A percentile compares a stretch with the other conserved stretches of the same genome.
These are phyloP conservation scores for Alternaria consortialis DNA, from an alignment of 2,329 filamentous ascomycete genomes.

Conservation along the genomic window DNA sequence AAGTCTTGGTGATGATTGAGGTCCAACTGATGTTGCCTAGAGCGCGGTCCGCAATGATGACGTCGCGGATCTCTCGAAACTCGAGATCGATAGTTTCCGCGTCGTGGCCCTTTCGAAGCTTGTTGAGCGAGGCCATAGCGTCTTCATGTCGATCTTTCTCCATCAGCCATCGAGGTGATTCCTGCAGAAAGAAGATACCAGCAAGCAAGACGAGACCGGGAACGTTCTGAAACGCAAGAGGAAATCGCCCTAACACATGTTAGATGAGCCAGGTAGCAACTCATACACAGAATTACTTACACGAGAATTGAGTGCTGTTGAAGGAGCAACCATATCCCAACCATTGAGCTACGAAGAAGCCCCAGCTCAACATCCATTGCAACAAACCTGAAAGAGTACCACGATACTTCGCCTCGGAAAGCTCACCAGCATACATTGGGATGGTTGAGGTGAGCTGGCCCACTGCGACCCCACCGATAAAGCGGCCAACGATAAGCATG, in stretches of 20 bases:
- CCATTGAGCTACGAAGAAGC: conserved; percentile 52
- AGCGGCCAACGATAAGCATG: conserved; percentile 61
- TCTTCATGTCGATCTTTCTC: conserved; percentile 64
- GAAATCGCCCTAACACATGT: conserved; percentile 43
- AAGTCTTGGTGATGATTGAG: conserved; percentile 55
- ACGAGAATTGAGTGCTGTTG: conserved; percentile 30
- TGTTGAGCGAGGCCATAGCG: conserved; percentile 30
- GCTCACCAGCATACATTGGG: conserved; percentile 37
- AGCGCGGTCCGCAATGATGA: conserved; percentile 35
- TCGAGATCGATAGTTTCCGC: conserved; percentile 31
- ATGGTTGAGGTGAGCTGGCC: conserved; percentile 41
- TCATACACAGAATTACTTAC: conserved; percentile 14
- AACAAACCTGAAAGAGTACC: conserved; percentile 70
- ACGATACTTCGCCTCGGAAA: conserved; percentile 44
- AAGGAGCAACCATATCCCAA: conserved; percentile 50
- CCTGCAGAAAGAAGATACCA: conserved; percentile 63
- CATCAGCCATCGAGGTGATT: conserved; percentile 69
- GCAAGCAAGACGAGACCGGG: conserved; percentile 55
- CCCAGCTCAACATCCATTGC: conserved; percentile 52
- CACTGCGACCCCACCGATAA: conserved; percentile 61
- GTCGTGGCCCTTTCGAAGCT: conserved; percentile 30
- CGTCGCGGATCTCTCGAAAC: conserved; percentile 34
- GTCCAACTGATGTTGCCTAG: conserved; percentile 52
- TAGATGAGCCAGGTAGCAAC: neutral
- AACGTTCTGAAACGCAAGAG: conserved; percentile 55